Evolutionary conservation across 192 early-diverging fungal species (phyloP).

Genomic region (Rhizophagus clarus): DNA sequence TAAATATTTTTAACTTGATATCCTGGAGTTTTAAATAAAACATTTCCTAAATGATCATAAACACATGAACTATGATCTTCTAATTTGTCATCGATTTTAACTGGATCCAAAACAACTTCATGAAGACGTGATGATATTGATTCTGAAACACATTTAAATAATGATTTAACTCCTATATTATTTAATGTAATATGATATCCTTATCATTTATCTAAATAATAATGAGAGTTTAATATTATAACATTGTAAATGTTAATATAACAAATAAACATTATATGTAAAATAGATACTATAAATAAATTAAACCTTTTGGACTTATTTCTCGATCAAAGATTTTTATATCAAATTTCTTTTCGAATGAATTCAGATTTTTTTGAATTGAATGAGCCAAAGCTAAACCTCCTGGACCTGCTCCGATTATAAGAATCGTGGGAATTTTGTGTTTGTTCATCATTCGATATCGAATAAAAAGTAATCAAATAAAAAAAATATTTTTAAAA

Average conservation of each 20-base stretch:
- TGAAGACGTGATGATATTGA: neutral
- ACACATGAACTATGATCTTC: neutral
- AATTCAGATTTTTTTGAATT: slow-evolving; percentile 8
- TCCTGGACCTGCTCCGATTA: slow-evolving; percentile 10
- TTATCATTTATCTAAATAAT: neutral
- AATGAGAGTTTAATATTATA: no score
- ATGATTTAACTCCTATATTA: neutral
- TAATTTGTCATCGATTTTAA: neutral
- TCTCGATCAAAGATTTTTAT: slow-evolving; percentile 20
- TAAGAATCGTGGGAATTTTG: neutral
- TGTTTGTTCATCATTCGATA: neutral
- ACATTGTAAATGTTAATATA: no score
- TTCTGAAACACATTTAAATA: neutral
- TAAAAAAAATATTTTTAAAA: neutral
- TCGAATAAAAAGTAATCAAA: no score
- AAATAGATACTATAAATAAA: no score
- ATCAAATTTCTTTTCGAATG: neutral
- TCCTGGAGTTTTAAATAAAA: neutral
- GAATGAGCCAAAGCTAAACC: neutral
- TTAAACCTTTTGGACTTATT: neutral
- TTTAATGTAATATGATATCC: neutral
- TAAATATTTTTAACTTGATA: neutral
- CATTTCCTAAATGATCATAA: neutral
- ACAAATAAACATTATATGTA: no score
- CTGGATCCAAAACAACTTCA: neutral